Evolutionary conservation across 1,139 yeast genomes (phyloP).

Genomic region (Zygosaccharomyces sapae): DNA sequence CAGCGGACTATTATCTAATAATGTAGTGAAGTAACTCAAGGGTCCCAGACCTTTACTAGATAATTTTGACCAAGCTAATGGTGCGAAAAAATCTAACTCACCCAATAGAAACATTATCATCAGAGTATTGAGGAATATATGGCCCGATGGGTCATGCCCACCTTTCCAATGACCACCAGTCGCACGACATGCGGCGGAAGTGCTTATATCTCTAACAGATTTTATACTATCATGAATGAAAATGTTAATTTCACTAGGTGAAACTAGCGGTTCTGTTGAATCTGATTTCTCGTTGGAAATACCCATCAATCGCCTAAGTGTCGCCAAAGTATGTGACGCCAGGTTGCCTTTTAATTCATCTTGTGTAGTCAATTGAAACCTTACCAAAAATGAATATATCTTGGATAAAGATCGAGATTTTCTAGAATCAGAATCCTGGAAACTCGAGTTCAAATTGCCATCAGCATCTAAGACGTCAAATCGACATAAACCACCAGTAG

Average conservation of each 20-base stretch:
- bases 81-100: slow-evolving; percentile 49
- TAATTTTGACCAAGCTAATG: slow-evolving; percentile 17
- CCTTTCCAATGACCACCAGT: slow-evolving; percentile 77
- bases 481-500: slow-evolving; percentile 77
- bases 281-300: not conserved
- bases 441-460: slow-evolving; percentile 20
- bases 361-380: slow-evolving; percentile 4
- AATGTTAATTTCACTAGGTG: slow-evolving; percentile 16
- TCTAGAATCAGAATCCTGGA: slow-evolving; percentile 27
- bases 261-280: slow-evolving; percentile 3
- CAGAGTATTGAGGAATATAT: slow-evolving; percentile 73
- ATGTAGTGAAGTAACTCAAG: slow-evolving; percentile 7
- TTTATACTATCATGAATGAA: slow-evolving; percentile 14
- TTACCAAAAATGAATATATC: slow-evolving; percentile 18
- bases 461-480: slow-evolving; percentile 27
- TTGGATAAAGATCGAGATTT: slow-evolving; percentile 19
- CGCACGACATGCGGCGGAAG: slow-evolving; percentile 54
- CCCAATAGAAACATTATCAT: slow-evolving; percentile 66
- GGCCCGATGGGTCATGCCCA: slow-evolving; percentile 97
- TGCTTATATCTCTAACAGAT: slow-evolving; percentile 14
- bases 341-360: slow-evolving; percentile 4
- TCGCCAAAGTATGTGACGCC: slow-evolving; percentile 8
- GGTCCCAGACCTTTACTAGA: slow-evolving; percentile 6
- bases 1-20: slow-evolving; percentile 19
- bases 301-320: slow-evolving; percentile 13